Percentiles rank a stretch among this genome's conserved stretches.
These are phyloP conservation scores for Rhodomyrtus tomentosa DNA, from an alignment of 345 rosid genomes.

Conservation along the genomic window DNA sequence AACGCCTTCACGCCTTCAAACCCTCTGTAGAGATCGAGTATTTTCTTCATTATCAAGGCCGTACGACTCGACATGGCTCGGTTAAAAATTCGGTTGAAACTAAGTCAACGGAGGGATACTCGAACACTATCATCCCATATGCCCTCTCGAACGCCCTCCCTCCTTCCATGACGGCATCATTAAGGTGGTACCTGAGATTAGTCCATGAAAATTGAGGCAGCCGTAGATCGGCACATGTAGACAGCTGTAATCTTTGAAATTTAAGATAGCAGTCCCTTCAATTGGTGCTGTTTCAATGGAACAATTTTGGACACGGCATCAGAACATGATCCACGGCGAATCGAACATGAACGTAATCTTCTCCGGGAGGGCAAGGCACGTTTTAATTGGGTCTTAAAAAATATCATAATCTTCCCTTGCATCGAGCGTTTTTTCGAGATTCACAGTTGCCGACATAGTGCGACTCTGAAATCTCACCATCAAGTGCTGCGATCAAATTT, in stretches of 20 bases:
- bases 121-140: constrained; percentile 14
- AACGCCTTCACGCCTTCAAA: constrained; percentile 9
- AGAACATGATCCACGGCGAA: neutral
- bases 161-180: constrained; percentile 22
- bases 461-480: neutral
- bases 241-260: neutral
- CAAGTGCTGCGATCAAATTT: neutral
- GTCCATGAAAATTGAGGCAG: neutral
- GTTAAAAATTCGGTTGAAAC: constrained; percentile 16
- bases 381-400: neutral
- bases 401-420: neutral
- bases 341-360: neutral
- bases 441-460: neutral
- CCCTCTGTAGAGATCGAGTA: constrained; percentile 17
- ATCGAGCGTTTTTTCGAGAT: neutral
- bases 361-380: neutral
- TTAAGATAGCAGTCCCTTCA: neutral
- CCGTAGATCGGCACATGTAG: neutral
- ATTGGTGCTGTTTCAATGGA: neutral
- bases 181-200: constrained; percentile 14
- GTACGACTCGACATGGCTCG: constrained; percentile 13
- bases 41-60: constrained; percentile 9
- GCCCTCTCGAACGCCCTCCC: constrained; percentile 20
- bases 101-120: constrained; percentile 12
- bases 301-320: neutral